These are phyloP conservation scores for Claviceps sp. DNA, from an alignment of 2,329 filamentous ascomycete genomes.

Conservation along the genomic window DNA sequence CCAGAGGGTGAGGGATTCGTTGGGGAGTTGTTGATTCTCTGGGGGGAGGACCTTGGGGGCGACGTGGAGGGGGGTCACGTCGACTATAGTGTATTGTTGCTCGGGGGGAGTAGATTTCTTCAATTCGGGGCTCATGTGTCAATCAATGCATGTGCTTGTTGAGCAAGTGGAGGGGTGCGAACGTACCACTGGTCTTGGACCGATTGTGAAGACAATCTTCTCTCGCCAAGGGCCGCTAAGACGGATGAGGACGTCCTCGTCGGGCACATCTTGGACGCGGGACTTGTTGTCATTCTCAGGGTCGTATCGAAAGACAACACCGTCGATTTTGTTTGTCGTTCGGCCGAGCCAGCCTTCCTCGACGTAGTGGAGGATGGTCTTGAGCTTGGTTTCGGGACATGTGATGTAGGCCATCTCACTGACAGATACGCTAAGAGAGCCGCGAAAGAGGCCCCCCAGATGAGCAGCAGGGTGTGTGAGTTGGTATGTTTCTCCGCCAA, in stretches of 20 bases:
- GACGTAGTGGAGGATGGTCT: constrained; percentile 82
- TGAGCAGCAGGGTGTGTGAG: constrained; percentile 91
- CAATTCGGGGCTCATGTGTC: constrained; percentile 1
- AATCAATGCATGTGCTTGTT: background rate
- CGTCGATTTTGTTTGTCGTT: constrained; percentile 81
- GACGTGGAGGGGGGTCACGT: constrained; percentile 71
- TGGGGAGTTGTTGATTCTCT: constrained; percentile 61
- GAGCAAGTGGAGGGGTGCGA: background rate
- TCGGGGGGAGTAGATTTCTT: constrained; percentile 34
- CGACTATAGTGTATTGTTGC: constrained; percentile 64
- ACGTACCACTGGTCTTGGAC: constrained; percentile 48
- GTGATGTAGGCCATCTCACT: constrained; percentile 80
- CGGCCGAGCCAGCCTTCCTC: constrained; percentile 93
- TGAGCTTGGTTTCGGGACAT: constrained; percentile 80
- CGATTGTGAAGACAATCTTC: constrained; percentile 47
- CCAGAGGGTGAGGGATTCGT: constrained; percentile 88
- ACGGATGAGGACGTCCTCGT: constrained; percentile 68
- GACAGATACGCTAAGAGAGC: constrained; percentile 79
- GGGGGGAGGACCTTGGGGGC: constrained; percentile 70
- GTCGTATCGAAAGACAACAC: constrained; percentile 82
- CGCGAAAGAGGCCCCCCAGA: constrained; percentile 74
- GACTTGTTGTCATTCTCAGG: constrained; percentile 70
- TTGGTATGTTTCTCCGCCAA: constrained; percentile 82
- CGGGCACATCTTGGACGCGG: constrained; percentile 73
- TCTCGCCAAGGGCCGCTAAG: constrained; percentile 81